Conservation (phyloP, 495 filamentous ascomycete genomes). For the Tirmania nivea region DNA sequence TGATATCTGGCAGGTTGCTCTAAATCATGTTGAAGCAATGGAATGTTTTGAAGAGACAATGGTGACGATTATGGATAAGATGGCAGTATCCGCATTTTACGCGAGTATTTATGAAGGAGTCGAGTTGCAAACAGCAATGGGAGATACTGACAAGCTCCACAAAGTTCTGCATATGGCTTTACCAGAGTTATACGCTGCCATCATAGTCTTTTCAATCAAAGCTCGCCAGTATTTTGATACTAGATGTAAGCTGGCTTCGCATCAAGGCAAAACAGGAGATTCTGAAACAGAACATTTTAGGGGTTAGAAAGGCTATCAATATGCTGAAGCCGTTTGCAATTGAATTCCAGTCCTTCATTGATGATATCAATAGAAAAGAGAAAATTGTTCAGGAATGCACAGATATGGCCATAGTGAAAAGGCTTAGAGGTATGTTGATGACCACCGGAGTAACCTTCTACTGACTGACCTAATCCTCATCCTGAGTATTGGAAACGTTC, state of each 20-base stretch:
- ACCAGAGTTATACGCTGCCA: background rate
- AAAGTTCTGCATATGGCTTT: background rate
- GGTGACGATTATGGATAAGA: background rate
- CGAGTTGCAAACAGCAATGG: background rate
- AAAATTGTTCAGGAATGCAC: background rate
- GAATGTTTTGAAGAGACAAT: background rate
- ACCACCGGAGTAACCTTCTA: too few species aligned
- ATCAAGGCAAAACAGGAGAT: background rate
- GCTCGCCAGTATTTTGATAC: background rate
- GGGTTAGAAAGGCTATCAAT: background rate
- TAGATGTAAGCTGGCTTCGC: background rate
- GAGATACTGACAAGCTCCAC: background rate
- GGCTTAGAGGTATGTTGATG: background rate
- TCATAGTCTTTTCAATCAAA: background rate
- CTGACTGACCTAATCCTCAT: too few species aligned
- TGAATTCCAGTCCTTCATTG: background rate
- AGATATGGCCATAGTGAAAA: background rate
- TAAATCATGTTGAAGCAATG: background rate
- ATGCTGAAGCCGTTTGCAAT: background rate
- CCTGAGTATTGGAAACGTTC: too few species aligned
- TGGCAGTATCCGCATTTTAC: background rate
- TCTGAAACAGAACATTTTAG: too few species aligned
- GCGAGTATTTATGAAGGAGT: background rate
- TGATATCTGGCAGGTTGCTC: background rate
- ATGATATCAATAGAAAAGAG: background rate